A percentile compares a stretch with the other conserved stretches of the same genome.
Evolutionary conservation across 1,139 yeast species (phyloP).

Genomic region (Taphrina betulina): DNA sequence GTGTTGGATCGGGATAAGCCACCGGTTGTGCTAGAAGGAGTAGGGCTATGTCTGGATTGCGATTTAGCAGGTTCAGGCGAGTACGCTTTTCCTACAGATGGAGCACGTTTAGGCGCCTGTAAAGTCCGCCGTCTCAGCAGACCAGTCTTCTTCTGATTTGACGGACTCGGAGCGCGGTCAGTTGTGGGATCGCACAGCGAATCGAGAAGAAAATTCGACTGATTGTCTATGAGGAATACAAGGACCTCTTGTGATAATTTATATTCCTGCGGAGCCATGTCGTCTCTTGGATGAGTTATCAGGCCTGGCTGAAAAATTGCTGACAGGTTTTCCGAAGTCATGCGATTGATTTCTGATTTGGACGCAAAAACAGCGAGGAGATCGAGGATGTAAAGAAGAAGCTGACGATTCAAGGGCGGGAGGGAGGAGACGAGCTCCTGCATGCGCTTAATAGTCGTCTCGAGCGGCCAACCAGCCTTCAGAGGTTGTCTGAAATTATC

Average conservation of each 20-base stretch:
- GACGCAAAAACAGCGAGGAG: slow-evolving; percentile 81
- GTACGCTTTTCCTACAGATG: neutral
- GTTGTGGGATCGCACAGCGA: slow-evolving; percentile 12
- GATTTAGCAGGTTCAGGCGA: too few species aligned
- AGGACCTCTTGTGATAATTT: slow-evolving; percentile 82
- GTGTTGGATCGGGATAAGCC: slow-evolving; percentile 25
- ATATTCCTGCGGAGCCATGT: slow-evolving; percentile 87
- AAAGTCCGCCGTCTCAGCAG: slow-evolving; percentile 15
- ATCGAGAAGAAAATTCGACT: slow-evolving; percentile 36
- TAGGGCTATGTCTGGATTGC: too few species aligned
- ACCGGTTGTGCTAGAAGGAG: neutral
- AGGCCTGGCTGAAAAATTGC: slow-evolving; percentile 96
- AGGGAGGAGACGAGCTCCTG: slow-evolving; percentile 63
- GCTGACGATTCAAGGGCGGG: slow-evolving; percentile 71
- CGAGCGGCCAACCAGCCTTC: slow-evolving; percentile 33
- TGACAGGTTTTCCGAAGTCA: slow-evolving; percentile 91
- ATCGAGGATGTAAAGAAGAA: slow-evolving; percentile 84
- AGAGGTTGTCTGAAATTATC: slow-evolving; percentile 74
- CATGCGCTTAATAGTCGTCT: slow-evolving; percentile 50
- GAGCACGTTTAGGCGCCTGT: neutral
- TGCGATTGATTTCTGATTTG: slow-evolving; percentile 71
- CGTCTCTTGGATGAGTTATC: slow-evolving; percentile 87
- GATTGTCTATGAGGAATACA: slow-evolving; percentile 80
- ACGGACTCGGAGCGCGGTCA: neutral
- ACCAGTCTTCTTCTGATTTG: slow-evolving; percentile 2